A percentile compares a stretch with the other conserved stretches of the same genome.
Conservation (phyloP, 192 early-diverging fungal species). For the Thamnidium elegans region DNA sequence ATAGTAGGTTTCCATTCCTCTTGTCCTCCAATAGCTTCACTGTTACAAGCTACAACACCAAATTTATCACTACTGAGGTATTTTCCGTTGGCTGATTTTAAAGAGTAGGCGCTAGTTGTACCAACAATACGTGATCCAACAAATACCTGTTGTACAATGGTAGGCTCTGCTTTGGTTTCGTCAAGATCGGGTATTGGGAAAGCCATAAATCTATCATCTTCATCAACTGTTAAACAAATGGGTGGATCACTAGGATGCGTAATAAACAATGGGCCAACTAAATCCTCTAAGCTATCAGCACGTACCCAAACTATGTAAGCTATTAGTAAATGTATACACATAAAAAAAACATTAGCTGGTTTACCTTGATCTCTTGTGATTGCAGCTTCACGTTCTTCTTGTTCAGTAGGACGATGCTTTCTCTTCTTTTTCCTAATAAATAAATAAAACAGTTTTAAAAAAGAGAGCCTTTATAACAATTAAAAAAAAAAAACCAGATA, state of each 20-base stretch:
- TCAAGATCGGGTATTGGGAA: conserved; percentile 36
- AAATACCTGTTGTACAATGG: conserved; percentile 62
- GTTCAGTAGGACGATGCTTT: conserved; percentile 40
- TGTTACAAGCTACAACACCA: conserved; percentile 66
- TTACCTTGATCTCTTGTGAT: conserved; percentile 39
- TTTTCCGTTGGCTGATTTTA: conserved; percentile 62
- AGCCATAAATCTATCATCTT: conserved; percentile 43
- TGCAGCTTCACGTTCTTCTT: conserved; percentile 41
- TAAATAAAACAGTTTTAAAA: too few species aligned
- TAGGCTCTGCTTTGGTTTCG: conserved; percentile 38
- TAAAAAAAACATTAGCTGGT: conserved; percentile 1
- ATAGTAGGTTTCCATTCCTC: conserved; percentile 75
- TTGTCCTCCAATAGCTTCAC: conserved; percentile 73
- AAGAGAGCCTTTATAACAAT: too few species aligned
- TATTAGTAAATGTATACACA: background rate
- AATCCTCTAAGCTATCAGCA: conserved; percentile 56
- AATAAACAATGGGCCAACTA: conserved; percentile 68
- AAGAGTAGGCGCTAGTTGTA: conserved; percentile 45
- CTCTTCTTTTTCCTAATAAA: conserved; percentile 56
- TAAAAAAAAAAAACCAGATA: too few species aligned
- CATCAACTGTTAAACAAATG: conserved; percentile 50
- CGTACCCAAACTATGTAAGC: conserved; percentile 59
- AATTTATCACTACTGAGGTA: conserved; percentile 79
- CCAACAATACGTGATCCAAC: conserved; percentile 62
- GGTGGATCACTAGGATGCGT: conserved; percentile 62